Conservation (phyloP, 1,284 basidiomycete genomes). For the Apiotrichum porosum region DNA sequence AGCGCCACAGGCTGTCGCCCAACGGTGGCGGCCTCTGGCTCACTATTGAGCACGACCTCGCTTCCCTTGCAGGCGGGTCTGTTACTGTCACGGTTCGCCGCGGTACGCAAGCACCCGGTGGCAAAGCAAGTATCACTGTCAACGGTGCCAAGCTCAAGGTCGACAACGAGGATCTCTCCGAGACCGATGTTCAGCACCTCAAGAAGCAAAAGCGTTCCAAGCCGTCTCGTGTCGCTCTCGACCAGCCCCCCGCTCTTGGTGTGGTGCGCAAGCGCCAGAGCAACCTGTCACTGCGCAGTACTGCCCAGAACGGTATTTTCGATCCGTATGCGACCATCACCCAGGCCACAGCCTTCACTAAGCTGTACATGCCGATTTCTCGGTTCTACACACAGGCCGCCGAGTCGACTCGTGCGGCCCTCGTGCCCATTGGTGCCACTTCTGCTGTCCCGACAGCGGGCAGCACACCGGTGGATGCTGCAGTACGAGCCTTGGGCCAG, state of each 20-base stretch:
- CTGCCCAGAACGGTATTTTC: slow-evolving; percentile 4
- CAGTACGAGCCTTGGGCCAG: slow-evolving; percentile 74
- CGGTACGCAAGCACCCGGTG: slow-evolving; percentile 56
- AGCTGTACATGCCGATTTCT: slow-evolving; percentile 54
- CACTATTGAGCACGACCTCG: slow-evolving; percentile 80
- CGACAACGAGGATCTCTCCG: slow-evolving; percentile 85
- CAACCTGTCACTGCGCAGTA: slow-evolving; percentile 21
- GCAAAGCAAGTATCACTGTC: slow-evolving; percentile 70
- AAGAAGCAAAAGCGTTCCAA: slow-evolving; percentile 80
- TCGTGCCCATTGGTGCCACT: slow-evolving; percentile 26
- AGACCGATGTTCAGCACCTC: slow-evolving; percentile 79
- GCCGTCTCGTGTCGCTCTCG: slow-evolving; percentile 79
- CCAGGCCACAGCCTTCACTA: slow-evolving; percentile 15
- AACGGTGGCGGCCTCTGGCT: slow-evolving; percentile 96
- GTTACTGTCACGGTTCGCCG: slow-evolving; percentile 64
- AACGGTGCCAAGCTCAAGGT: slow-evolving; percentile 83
- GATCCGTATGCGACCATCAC: slow-evolving; percentile 14
- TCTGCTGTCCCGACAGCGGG: slow-evolving; percentile 38
- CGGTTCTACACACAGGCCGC: slow-evolving; percentile 69
- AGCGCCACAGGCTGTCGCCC: slow-evolving; percentile 77
- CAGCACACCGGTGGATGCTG: slow-evolving; percentile 59
- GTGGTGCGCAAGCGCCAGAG: slow-evolving; percentile 56
- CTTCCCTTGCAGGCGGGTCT: slow-evolving; percentile 69
- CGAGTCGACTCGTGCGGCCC: slow-evolving; percentile 50
- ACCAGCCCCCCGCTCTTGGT: slow-evolving; percentile 77